Evolutionary conservation across 2,329 filamentous ascomycete genomes (phyloP).

Genomic region (Cucurbitaria berberidis): DNA sequence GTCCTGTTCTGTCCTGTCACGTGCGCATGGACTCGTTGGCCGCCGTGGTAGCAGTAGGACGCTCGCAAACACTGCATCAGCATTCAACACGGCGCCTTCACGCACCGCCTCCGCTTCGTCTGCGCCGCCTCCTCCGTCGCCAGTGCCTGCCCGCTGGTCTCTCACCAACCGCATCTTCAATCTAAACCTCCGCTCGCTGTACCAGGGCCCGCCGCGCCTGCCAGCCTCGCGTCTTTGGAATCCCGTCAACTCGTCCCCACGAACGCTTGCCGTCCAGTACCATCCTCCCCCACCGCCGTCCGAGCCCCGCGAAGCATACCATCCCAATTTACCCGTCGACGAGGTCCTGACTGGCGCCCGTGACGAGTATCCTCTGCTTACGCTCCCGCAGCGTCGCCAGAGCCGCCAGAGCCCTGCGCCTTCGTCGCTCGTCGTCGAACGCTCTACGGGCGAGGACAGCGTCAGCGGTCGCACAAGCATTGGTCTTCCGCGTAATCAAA

Average conservation of each 20-base stretch:
- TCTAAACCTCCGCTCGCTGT: slow-evolving; percentile 40
- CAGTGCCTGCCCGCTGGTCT: slow-evolving; percentile 47
- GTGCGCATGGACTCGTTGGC: slow-evolving; percentile 27
- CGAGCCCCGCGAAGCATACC: slow-evolving; percentile 28
- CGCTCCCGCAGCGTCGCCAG: slow-evolving; percentile 62
- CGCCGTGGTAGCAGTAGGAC: no score
- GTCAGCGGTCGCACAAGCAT: slow-evolving; percentile 55
- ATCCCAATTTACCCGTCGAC: slow-evolving; percentile 55
- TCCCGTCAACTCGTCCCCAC: slow-evolving; percentile 66
- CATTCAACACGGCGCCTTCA: slow-evolving; percentile 31
- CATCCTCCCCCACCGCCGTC: slow-evolving; percentile 53
- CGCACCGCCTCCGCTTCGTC: slow-evolving; percentile 35
- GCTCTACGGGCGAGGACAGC: slow-evolving; percentile 51
- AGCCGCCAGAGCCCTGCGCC: slow-evolving; percentile 55
- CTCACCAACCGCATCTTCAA: slow-evolving; percentile 52
- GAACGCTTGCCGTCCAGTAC: slow-evolving; percentile 51
- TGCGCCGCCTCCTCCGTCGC: slow-evolving; percentile 31
- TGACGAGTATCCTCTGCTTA: slow-evolving; percentile 63
- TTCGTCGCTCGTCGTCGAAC: slow-evolving; percentile 46
- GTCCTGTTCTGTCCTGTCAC: not conserved
- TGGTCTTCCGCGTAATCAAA: slow-evolving; percentile 53
- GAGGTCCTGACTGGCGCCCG: slow-evolving; percentile 46
- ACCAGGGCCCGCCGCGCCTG: slow-evolving; percentile 37
- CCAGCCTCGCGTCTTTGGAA: slow-evolving; percentile 64
- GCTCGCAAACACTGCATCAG: slow-evolving; percentile 12